Percentiles rank a stretch among this genome's conserved stretches.
Evolutionary conservation across 2,329 filamentous ascomycete species (phyloP).

Genomic region (Ophiostoma pallidulum): DNA sequence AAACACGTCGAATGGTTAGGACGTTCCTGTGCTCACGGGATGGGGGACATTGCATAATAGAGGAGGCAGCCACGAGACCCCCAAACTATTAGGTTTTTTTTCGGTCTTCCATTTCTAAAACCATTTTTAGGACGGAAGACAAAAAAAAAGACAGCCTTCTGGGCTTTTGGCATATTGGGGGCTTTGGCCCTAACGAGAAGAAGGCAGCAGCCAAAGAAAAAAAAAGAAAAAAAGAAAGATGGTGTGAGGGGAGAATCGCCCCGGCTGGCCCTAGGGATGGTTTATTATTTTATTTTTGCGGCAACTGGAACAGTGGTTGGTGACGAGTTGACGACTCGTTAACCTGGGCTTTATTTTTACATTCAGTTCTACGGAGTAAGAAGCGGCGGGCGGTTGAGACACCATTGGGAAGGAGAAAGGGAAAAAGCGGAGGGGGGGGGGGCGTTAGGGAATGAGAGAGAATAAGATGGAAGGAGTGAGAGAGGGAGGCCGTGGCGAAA

Average conservation of each 20-base stretch:
- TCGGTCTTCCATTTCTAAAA: background rate
- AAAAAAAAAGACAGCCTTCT: too few species aligned
- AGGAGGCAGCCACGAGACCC: slow-evolving; percentile 9
- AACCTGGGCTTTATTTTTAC: too few species aligned
- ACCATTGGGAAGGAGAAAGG: background rate
- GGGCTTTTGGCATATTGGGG: background rate
- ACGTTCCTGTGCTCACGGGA: slow-evolving; percentile 7
- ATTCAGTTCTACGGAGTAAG: too few species aligned
- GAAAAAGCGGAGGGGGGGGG: slow-evolving; percentile 1
- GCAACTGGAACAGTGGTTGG: too few species aligned
- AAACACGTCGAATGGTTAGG: too few species aligned
- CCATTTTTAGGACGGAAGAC: too few species aligned
- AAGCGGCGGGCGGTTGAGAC: too few species aligned
- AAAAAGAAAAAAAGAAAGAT: too few species aligned
- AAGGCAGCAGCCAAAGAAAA: background rate
- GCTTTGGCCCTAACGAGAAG: background rate
- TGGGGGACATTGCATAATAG: background rate
- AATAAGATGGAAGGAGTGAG: slow-evolving; percentile 4
- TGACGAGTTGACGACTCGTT: too few species aligned
- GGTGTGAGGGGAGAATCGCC: too few species aligned
- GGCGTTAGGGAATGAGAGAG: slow-evolving; percentile 6
- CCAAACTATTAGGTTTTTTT: background rate
- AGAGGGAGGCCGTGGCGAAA: slow-evolving; percentile 5
- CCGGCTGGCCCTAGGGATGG: too few species aligned
- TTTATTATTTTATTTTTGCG: too few species aligned